Evolutionary conservation across 2,329 filamentous ascomycete species (phyloP), one percentile per base, ranked within the genome.

Genomic region (Onygenales sp.): DNA sequence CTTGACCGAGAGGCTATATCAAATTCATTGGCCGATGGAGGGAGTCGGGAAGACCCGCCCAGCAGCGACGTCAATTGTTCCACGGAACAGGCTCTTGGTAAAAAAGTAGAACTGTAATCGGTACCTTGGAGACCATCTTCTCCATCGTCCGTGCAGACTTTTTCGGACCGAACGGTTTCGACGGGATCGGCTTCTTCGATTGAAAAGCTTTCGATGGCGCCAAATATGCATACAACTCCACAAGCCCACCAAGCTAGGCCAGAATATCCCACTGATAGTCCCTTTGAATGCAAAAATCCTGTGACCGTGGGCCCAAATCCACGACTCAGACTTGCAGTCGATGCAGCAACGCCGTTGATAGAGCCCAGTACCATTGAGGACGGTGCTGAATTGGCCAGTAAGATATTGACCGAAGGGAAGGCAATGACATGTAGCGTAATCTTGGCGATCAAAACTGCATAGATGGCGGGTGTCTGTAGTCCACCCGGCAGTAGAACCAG

Each of bases 241-340:
- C 86, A 91, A 57, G 84, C 84, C 93, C 93, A 98, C 92, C 93
- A 98, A 0, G 90, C 86, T 36, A 96, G 77, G 17, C 90, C 90
- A 4, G 90, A 92, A 66, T 89, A 92, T 37, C 91, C 90, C 6
- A 84, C 79, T 59, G 83, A 79, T 37, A 94, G 79, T 49, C 93
- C 93, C 51, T 85, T 75, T 4, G 89, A 82, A 70, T 95, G 94
- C 27, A 97, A 78, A 32, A 90, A 74, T 1, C 93, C 93, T 2
- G 91, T 94, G 2, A 96, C 74, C 0, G 88, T 91, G 2, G 93
- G 93, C 0, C 92, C 92, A 57, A 96, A 85, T 0, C 90, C 90
- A 52, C 93, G 82, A 67, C 86, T 91, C 45, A 96, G 74, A 65
- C 90, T 95, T 3, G 93, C 93, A 2, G 88, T 90, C 2, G 91